These are phyloP conservation scores for Echria macrotheca DNA, from an alignment of 495 filamentous ascomycete species.

Conservation along the genomic window DNA sequence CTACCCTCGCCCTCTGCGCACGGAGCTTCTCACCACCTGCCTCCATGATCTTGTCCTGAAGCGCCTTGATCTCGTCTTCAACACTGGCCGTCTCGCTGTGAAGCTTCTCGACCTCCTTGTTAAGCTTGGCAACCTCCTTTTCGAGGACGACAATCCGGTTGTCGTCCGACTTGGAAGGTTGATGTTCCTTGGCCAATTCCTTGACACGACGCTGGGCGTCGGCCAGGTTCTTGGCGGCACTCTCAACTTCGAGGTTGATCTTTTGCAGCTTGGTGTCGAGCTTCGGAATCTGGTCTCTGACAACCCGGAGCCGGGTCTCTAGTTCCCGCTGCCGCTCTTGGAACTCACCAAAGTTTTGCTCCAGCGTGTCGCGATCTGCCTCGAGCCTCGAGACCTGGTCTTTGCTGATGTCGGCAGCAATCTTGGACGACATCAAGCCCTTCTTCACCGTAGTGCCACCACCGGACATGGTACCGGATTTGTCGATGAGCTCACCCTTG, in stretches of 20 bases:
- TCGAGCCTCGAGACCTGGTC: conserved; percentile 87
- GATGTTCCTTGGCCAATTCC: conserved; percentile 74
- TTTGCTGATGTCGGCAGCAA: conserved; percentile 74
- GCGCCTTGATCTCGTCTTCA: conserved; percentile 81
- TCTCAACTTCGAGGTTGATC: conserved; percentile 82
- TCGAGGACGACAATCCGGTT: conserved; percentile 61
- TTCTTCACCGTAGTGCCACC: conserved; percentile 83
- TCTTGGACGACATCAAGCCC: conserved; percentile 93
- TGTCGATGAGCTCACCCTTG: conserved; percentile 92
- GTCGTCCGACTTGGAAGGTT: conserved; percentile 74
- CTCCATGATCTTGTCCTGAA: conserved; percentile 98
- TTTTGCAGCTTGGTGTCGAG: conserved; percentile 90
- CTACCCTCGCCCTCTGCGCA: conserved; percentile 88
- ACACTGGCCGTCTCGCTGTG: conserved; percentile 75
- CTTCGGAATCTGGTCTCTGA: conserved; percentile 76
- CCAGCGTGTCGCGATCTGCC: conserved; percentile 74
- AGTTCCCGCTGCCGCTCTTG: conserved; percentile 74
- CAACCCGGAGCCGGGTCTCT: conserved; percentile 62
- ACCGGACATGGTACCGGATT: conserved; percentile 96
- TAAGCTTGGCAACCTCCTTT: conserved; percentile 67
- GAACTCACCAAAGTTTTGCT: conserved; percentile 72
- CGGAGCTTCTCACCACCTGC: conserved; percentile 89
- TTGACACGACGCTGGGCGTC: conserved; percentile 79
- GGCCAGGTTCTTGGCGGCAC: conserved; percentile 72
- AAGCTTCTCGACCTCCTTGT: conserved; percentile 74